Base-by-base conservation (phyloP, 2,329 filamentous ascomycete species). In the Cladosporium sp. region DNA sequence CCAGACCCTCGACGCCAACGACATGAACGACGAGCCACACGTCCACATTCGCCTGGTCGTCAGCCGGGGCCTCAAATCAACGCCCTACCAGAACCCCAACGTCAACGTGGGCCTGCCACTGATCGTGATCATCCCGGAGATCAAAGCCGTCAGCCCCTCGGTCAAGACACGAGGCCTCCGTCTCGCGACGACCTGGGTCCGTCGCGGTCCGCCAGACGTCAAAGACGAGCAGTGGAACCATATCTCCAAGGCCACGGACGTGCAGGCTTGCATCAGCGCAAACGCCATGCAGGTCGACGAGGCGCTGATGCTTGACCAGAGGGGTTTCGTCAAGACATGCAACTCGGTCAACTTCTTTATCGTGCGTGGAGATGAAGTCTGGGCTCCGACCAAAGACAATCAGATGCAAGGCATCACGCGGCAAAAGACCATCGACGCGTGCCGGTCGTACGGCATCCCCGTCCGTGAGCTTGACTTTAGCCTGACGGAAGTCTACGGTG, bases 311-410 rank as follows among this genome's bases (percentile, higher is more conserved):
- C 41, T 43, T 31, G 41, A 43, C 6, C 19, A 28, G 41, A 43
- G 41, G 14, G 41, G 41, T n/a, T 43, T 43, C 18, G 41, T 43
- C 11, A 67, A 66, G 55, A 66, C 64, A 3, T 66, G 65, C 56
- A 67, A 67, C 56, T 66, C 65, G 33, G 61, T 63, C 53, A 67
- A 67, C 41, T 66, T 67, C 55, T 67, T 67, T 53, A 65, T 67
- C 43, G 56, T 67, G n/a, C 63, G 63, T 9, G 62, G 61, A 5
- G 54, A 56, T 38, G 64, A 67, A 54, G 60, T 67, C n/a, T 66
- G 63, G 65, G 62, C 64, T 3, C 63, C 65, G 2, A 66, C 65
- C 0, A 63, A 65, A 43, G 60, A 65, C 31, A 63, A 66, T 37
- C 64, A 66, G 51, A 67, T 67, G 65, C 61, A 64, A 46, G 64